phyloP scores from a whole-genome alignment of 257 asterid species.

The Sherardia arvensis region DNA sequence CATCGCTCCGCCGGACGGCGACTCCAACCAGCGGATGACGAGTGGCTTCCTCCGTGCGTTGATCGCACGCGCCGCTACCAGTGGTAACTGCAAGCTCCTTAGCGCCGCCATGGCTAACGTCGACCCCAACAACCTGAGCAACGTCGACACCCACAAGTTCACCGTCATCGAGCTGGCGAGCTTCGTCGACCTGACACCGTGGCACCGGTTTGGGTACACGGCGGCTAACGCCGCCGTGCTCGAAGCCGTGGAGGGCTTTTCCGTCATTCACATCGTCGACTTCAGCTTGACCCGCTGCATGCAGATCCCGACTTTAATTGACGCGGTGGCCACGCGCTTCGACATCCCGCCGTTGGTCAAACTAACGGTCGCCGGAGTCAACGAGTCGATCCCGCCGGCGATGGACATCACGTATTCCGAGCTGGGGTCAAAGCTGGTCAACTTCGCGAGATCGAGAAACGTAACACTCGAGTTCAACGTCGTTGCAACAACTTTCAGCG shows the following conservation, averaged over 20 bases:
- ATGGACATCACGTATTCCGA: constrained; percentile 77
- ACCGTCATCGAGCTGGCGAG: constrained; percentile 72
- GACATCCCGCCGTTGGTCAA: constrained; percentile 58
- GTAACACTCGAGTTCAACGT: constrained; percentile 56
- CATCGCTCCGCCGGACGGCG: constrained; percentile 93
- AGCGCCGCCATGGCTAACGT: constrained; percentile 44
- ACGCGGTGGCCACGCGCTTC: constrained; percentile 45
- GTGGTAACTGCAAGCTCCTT: constrained; percentile 56
- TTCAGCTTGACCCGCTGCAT: constrained; percentile 83
- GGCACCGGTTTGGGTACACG: constrained; percentile 93
- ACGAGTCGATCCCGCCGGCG: constrained; percentile 68
- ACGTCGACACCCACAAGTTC: constrained; percentile 46
- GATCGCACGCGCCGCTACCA: constrained; percentile 61
- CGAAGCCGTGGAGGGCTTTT: constrained; percentile 60
- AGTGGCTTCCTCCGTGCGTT: constrained; percentile 88
- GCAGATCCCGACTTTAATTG: constrained; percentile 92
- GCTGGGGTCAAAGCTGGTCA: constrained; percentile 53
- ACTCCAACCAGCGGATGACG: constrained; percentile 28
- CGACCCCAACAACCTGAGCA: constrained; percentile 21
- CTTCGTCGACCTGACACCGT: constrained; percentile 90
- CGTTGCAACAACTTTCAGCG: constrained; percentile 39
- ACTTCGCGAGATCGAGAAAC: constrained; percentile 65
- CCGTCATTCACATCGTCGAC: constrained; percentile 67
- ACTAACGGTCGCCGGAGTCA: constrained; percentile 60
- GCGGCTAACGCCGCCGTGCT: constrained; percentile 78